Conservation (phyloP, 148 eudicot genomes). For the Persicaria tinctoria region DNA sequence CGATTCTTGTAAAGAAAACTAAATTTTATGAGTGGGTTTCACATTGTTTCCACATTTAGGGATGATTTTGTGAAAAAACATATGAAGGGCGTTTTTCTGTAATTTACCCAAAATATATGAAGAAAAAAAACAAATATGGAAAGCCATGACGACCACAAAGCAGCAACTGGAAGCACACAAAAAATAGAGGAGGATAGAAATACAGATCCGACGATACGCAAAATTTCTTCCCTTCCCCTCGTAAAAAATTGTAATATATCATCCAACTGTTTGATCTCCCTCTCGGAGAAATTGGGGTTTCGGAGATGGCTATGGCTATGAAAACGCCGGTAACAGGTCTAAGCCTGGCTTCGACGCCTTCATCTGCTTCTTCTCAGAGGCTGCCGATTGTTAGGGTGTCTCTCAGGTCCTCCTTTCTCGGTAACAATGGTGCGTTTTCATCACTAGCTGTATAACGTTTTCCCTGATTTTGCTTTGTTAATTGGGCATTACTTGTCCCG, state of each 20-base stretch:
- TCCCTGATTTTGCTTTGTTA: background rate
- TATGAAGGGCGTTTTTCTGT: too few species aligned
- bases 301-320: conserved; percentile 28
- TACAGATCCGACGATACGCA: conserved; percentile 3
- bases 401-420: conserved; percentile 38
- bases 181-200: conserved; percentile 1
- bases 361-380: conserved; percentile 36
- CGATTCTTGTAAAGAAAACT: too few species aligned
- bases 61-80: too few species aligned
- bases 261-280: background rate
- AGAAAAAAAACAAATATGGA: background rate
- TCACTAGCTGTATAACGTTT: background rate
- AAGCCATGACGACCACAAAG: background rate
- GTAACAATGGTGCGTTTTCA: conserved; percentile 25
- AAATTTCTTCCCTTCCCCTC: background rate
- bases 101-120: too few species aligned
- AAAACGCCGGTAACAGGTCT: conserved; percentile 48
- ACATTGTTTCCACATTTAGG: too few species aligned
- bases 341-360: conserved; percentile 31
- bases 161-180: conserved; percentile 2
- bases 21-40: too few species aligned
- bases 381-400: conserved; percentile 33
- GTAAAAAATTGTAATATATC: background rate
- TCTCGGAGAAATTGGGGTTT: background rate
- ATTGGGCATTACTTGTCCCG: background rate